A percentile compares a stretch with the other conserved stretches of the same genome.
Evolutionary conservation across 495 filamentous ascomycete species (phyloP).

Genomic region (Filosporella fistucella): DNA sequence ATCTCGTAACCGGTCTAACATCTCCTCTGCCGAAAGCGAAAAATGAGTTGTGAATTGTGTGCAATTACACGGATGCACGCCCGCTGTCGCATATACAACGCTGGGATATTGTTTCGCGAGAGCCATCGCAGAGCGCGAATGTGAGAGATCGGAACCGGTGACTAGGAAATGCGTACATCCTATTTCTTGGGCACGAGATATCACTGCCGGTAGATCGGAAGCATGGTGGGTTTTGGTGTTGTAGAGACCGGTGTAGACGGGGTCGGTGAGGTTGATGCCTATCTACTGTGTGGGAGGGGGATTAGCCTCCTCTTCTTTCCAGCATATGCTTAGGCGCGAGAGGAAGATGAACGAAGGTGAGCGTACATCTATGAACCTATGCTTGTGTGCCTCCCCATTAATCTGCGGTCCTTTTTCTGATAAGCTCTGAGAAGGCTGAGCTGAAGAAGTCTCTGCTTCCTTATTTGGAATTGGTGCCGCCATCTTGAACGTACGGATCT

Average conservation of each 20-base stretch:
- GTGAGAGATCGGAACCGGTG: constrained; percentile 82
- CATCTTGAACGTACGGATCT: too few relatives aligned
- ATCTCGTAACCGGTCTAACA: too few relatives aligned
- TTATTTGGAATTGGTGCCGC: too few relatives aligned
- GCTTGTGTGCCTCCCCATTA: too few relatives aligned
- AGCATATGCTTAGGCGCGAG: background rate
- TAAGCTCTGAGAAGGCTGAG: too few relatives aligned
- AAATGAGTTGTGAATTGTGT: constrained; percentile 58
- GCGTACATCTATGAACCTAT: constrained; percentile 18
- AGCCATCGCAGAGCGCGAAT: constrained; percentile 68
- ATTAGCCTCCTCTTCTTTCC: background rate
- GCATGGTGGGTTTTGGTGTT: constrained; percentile 78
- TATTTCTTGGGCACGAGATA: constrained; percentile 66
- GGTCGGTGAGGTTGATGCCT: constrained; percentile 91
- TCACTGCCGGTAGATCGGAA: constrained; percentile 69
- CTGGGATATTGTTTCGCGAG: constrained; percentile 58
- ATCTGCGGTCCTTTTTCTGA: too few relatives aligned
- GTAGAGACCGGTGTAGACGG: constrained; percentile 78
- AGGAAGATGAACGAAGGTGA: background rate
- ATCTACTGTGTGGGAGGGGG: constrained; percentile 40
- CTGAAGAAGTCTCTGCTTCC: too few relatives aligned
- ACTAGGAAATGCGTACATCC: constrained; percentile 89
- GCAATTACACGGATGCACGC: constrained; percentile 85
- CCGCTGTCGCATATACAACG: constrained; percentile 80
- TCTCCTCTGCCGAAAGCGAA: too few relatives aligned